Percentiles rank a stretch among this genome's conserved stretches.
Conservation (phyloP, 2,329 filamentous ascomycete genomes). For the Colletotrichum spaethianum region DNA sequence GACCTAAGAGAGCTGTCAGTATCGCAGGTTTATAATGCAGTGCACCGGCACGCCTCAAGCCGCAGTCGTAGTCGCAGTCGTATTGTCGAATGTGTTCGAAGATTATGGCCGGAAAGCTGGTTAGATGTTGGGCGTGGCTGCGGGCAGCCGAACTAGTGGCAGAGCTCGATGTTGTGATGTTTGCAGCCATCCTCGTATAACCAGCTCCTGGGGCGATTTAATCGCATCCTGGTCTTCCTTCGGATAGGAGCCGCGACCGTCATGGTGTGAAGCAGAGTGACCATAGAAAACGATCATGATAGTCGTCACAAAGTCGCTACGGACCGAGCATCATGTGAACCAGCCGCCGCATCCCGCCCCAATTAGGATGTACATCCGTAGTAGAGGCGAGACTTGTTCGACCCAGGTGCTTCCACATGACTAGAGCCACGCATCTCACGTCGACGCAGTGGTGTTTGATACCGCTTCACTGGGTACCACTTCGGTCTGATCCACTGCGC, state of each 20-base stretch:
- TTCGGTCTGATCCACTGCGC: neutral
- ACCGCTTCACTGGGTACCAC: neutral
- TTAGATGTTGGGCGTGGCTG: neutral
- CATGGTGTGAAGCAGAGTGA: neutral
- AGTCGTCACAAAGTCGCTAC: neutral
- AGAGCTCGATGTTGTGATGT: neutral
- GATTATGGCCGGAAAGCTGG: neutral
- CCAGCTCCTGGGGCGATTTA: no score
- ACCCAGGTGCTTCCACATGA: neutral
- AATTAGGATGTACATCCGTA: neutral
- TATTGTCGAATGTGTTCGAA: neutral
- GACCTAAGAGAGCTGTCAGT: conserved; percentile 29
- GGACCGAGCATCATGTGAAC: neutral
- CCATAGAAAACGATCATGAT: neutral
- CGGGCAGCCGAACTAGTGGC: neutral
- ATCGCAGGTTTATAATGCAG: neutral
- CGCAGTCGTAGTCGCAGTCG: conserved; percentile 14
- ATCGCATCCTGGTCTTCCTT: neutral
- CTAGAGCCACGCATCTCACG: no score
- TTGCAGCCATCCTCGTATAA: no score
- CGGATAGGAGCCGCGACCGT: neutral
- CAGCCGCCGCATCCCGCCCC: neutral
- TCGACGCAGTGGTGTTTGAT: neutral
- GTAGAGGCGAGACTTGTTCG: neutral
- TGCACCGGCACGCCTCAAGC: neutral